Percentiles rank a stretch among this genome's conserved stretches.
Evolutionary conservation across 345 rosid species (phyloP).

Genomic region (Mercurialis annua): DNA sequence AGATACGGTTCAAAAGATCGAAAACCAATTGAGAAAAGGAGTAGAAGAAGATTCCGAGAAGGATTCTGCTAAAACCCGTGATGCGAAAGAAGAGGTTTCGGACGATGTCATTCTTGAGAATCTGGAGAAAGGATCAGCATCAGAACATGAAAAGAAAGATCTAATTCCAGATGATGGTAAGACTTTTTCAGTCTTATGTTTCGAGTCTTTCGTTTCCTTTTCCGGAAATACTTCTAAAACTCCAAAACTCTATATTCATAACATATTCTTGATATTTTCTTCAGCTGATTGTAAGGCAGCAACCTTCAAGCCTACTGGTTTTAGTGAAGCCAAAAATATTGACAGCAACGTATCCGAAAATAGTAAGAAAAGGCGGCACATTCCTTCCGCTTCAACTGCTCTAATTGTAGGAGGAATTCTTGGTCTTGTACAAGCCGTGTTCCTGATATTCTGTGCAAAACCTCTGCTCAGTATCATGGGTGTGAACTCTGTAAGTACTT

Average conservation of each 20-base stretch:
- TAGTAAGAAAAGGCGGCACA: conserved; percentile 39
- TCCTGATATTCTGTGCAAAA: conserved; percentile 65
- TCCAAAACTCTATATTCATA: no score
- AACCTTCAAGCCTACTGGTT: conserved; percentile 20
- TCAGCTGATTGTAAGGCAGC: conserved; percentile 31
- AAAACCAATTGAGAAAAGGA: conserved; percentile 28
- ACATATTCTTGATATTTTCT: conserved; percentile 4
- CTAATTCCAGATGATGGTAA: conserved; percentile 11
- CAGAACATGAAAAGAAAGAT: conserved; percentile 7
- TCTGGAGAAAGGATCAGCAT: conserved; percentile 32
- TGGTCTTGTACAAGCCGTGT: conserved; percentile 69
- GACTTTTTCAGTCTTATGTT: no score
- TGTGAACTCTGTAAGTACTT: conserved; percentile 67
- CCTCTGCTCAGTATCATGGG: conserved; percentile 70
- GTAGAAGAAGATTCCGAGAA: conserved; percentile 22
- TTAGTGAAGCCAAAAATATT: conserved; percentile 15
- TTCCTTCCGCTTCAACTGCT: conserved; percentile 91
- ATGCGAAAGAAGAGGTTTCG: conserved; percentile 18
- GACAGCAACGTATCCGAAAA: conserved; percentile 3
- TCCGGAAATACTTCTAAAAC: no score
- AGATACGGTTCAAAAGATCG: conserved; percentile 55
- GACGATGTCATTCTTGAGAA: conserved; percentile 33
- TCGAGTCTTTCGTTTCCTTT: no score
- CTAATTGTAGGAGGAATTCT: conserved; percentile 64
- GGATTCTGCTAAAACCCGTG: conserved; percentile 18